Evolutionary conservation across 495 filamentous ascomycete genomes (phyloP).

Genomic region (Talaromyces liani): DNA sequence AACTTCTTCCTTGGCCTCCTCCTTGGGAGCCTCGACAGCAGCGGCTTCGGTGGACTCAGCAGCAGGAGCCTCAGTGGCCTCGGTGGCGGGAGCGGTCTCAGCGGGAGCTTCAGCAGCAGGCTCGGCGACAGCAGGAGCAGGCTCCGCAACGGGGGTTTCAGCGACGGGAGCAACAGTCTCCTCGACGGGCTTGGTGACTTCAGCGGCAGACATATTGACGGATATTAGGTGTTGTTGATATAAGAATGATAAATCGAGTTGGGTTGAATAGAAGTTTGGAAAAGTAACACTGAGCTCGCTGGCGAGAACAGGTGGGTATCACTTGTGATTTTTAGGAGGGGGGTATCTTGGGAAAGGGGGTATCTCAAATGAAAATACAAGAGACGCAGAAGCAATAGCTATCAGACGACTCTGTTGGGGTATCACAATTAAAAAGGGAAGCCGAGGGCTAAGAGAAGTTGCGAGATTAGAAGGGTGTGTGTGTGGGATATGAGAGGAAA

Average conservation of each 20-base stretch:
- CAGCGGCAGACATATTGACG: conserved; percentile 44
- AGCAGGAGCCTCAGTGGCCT: conserved; percentile 28
- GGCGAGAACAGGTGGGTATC: conserved; percentile 23
- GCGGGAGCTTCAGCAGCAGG: conserved; percentile 27
- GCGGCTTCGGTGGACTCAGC: conserved; percentile 35
- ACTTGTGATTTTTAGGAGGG: conserved; percentile 12
- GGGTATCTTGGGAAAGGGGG: conserved; percentile 37
- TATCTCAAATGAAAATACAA: conserved; percentile 11
- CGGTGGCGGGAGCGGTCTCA: conserved; percentile 14
- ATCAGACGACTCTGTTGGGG: conserved; percentile 17
- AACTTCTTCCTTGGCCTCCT: conserved; percentile 40
- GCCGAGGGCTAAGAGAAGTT: neutral
- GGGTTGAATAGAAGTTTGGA: neutral
- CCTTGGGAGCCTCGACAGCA: conserved; percentile 39
- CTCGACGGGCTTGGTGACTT: conserved; percentile 36
- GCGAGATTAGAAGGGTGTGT: conserved; percentile 11
- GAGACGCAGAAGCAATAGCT: conserved; percentile 10
- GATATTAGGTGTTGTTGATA: conserved; percentile 12
- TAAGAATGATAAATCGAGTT: neutral
- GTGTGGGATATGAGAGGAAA: conserved; percentile 20
- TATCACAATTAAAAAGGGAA: conserved; percentile 35
- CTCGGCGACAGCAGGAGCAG: conserved; percentile 23
- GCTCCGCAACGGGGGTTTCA: conserved; percentile 31
- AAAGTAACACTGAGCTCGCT: conserved; percentile 12
- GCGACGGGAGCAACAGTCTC: conserved; percentile 34